Percentiles rank a stretch among this genome's conserved stretches.
These are phyloP conservation scores for Sphaceloma murrayae DNA, from an alignment of 2,329 filamentous ascomycete genomes.

Conservation along the genomic window DNA sequence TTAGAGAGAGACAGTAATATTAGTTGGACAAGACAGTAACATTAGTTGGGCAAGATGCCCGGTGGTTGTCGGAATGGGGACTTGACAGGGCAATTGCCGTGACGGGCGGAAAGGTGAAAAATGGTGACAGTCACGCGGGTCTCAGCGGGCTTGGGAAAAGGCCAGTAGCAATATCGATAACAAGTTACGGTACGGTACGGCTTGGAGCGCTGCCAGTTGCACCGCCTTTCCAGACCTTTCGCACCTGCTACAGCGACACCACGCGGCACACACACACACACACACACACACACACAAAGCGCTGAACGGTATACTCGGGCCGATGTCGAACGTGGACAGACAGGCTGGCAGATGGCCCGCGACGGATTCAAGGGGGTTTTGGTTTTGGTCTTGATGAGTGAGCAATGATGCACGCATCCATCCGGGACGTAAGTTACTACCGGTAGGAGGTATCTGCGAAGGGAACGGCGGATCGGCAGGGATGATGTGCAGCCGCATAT, in stretches of 20 bases:
- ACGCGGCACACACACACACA: no score
- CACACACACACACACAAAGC: no score
- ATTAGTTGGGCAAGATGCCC: no score
- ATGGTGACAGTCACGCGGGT: not conserved
- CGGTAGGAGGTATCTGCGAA: no score
- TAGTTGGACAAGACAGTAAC: not conserved
- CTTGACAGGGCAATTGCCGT: no score
- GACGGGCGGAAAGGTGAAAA: not conserved
- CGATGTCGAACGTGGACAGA: no score
- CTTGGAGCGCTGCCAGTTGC: not conserved
- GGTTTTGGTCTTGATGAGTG: not conserved
- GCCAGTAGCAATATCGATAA: not conserved
- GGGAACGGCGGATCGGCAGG: constrained; percentile 8
- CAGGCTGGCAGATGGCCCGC: not conserved
- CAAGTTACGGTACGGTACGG: not conserved
- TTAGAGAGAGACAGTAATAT: not conserved
- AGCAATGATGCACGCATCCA: no score
- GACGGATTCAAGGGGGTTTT: not conserved
- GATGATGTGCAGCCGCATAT: no score
- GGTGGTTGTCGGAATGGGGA: no score
- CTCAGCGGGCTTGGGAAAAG: no score
- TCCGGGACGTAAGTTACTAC: no score
- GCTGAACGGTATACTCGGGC: no score
- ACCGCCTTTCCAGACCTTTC: constrained; percentile 5
- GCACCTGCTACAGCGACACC: not conserved